phyloP scores from a whole-genome alignment of 2,329 filamentous ascomycete genomes.

The Pseudogymnoascus sp. region DNA sequence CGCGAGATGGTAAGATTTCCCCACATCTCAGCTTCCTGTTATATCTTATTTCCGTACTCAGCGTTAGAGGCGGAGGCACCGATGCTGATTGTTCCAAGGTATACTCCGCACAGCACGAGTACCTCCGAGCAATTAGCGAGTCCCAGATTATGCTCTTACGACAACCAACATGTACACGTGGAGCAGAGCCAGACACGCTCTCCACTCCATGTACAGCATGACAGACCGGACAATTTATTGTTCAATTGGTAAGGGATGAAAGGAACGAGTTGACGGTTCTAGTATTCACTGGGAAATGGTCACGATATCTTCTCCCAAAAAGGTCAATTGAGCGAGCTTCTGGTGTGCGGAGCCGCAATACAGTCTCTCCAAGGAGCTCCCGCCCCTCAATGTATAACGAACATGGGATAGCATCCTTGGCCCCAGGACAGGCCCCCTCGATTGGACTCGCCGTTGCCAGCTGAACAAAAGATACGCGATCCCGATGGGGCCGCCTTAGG shows the following conservation, averaged over 20 bases:
- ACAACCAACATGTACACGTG: background rate
- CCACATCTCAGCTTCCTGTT: constrained; percentile 5
- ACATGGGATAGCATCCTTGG: constrained; percentile 7
- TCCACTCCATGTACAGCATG: background rate
- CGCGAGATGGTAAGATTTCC: background rate
- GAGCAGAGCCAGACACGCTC: background rate
- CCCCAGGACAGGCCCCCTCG: background rate
- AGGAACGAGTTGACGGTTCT: background rate
- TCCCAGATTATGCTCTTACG: constrained; percentile 2
- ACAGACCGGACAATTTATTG: constrained; percentile 1
- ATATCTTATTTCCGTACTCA: background rate
- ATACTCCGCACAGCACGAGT: background rate
- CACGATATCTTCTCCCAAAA: background rate
- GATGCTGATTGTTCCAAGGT: background rate
- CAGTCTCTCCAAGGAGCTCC: background rate
- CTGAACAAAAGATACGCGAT: constrained; percentile 8
- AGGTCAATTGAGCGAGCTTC: background rate
- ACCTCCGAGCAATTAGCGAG: constrained; percentile 1
- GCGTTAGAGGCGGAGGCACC: constrained; percentile 7
- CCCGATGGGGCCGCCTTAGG: constrained; percentile 5
- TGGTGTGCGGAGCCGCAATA: constrained; percentile 2
- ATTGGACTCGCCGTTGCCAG: background rate
- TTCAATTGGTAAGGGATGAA: constrained; percentile 1
- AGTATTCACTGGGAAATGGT: background rate
- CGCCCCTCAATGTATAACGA: constrained; percentile 2